phyloP scores from a whole-genome alignment of 306 rosid species.

The Quercus parvula region DNA sequence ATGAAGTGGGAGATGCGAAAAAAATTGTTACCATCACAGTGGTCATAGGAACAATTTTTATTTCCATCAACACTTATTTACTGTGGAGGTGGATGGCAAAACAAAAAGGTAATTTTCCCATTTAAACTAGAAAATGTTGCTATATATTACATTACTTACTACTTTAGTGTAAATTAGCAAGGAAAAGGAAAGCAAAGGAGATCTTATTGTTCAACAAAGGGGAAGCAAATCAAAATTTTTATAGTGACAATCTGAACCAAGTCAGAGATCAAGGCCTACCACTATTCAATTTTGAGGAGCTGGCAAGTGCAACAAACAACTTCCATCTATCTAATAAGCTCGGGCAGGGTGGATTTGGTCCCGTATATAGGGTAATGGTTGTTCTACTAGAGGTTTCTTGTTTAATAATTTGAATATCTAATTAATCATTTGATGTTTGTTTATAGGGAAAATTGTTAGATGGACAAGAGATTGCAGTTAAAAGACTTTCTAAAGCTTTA shows the following conservation, averaged over 20 bases:
- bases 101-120: background rate
- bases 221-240: background rate
- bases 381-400: background rate
- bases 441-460: slow-evolving; percentile 34
- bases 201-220: background rate
- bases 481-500: slow-evolving; percentile 36
- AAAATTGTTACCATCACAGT: too few species aligned
- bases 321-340: slow-evolving; percentile 27
- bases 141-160: background rate
- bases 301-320: slow-evolving; percentile 21
- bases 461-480: slow-evolving; percentile 48
- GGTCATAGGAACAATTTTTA: too few species aligned
- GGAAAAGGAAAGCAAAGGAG: background rate
- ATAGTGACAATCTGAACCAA: background rate
- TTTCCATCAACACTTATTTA: too few species aligned
- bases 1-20: too few species aligned
- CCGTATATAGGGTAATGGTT: slow-evolving; percentile 26
- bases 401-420: background rate
- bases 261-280: background rate
- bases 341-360: slow-evolving; percentile 30
- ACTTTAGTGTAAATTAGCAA: background rate
- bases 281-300: background rate
- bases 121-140: background rate
- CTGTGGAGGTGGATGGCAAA: too few species aligned
- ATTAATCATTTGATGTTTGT: background rate